Base-by-base conservation (phyloP, 192 early-diverging fungal species). In the Allomyces javanicus region DNA sequence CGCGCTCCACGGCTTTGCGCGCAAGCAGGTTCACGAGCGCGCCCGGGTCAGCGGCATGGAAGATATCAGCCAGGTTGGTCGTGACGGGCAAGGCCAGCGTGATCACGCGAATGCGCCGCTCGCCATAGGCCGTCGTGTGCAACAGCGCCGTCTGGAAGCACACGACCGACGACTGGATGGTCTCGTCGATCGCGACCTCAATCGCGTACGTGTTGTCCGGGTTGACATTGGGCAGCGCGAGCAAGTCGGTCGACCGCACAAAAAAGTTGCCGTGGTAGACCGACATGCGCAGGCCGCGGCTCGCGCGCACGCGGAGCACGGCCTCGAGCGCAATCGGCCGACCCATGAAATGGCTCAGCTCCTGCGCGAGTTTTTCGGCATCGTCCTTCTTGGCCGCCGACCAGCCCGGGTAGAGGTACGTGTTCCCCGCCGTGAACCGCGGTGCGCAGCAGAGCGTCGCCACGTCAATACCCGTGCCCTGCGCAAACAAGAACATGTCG, bases 261-360 rank as follows among this genome's bases (percentile, higher is more conserved):
- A 98, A 98, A 72, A 96, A 96, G 85, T 95, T 94, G 17, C 95
- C 95, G 63, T 98, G 91, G 77, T 89, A 96, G 21, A 88, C 78
- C 24, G 85, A 83, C 86, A 95, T 90, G 44, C 85, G 77, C 44
- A 67, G 26, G 1, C 93, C 93, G 71, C 87, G 90, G 3, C 90
- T 91, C 1, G 93, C 89, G 65, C 95, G 85, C 9, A 98, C 84
- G 40, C 95, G 81, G 72, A 97, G 81, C 17, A 97, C 92, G 10
- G 95, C 92, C 69, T 97, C 95, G 45, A 95, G 74, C 1, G 85
- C 92, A 64, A 93, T 77, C 10, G 85, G 80, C 24, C 87, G 83
- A 1, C 87, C 78, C 50, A 97, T 78, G 67, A 89, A 86, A 65
- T 87, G 86, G 1, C 79, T 74, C 65, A 97, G 77, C 75, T 97